Percentiles rank a stretch among this genome's conserved stretches.
Conservation (phyloP, 176 grass and related monocot genomes). For the Cenchrus purpureus region DNA sequence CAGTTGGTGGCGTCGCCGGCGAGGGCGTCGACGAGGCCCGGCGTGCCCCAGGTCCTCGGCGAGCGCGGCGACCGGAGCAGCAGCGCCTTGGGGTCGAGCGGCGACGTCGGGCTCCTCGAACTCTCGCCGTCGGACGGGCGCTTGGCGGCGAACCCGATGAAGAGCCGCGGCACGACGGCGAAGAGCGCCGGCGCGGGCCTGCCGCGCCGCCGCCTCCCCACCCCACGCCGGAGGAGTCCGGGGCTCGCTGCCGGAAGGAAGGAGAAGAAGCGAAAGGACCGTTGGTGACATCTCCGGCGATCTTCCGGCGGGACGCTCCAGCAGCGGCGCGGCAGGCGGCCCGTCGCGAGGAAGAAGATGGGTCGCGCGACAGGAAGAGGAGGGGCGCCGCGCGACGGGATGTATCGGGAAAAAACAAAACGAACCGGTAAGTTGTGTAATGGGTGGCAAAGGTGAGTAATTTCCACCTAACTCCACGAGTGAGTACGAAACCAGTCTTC, state of each 20-base stretch:
- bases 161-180: constrained; percentile 65
- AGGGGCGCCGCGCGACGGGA: too few relatives aligned
- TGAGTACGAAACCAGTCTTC: too few relatives aligned
- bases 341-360: too few relatives aligned
- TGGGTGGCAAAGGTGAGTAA: too few relatives aligned
- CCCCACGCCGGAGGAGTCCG: constrained; percentile 21
- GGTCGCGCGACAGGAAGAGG: too few relatives aligned
- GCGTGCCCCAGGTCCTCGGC: constrained; percentile 67
- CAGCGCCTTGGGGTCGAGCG: constrained; percentile 75
- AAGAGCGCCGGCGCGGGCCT: constrained; percentile 62
- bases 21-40: constrained; percentile 74
- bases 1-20: constrained; percentile 43
- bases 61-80: constrained; percentile 61
- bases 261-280: too few relatives aligned
- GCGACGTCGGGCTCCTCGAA: constrained; percentile 84
- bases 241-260: not conserved
- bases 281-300: too few relatives aligned
- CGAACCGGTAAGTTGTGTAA: too few relatives aligned
- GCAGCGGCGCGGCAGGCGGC: too few relatives aligned
- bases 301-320: too few relatives aligned
- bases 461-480: too few relatives aligned
- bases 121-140: constrained; percentile 56
- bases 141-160: constrained; percentile 74
- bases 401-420: too few relatives aligned
- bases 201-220: not conserved